phyloP scores from a whole-genome alignment of 2,329 filamentous ascomycete genomes.

The Arthrobotrys conoides region DNA sequence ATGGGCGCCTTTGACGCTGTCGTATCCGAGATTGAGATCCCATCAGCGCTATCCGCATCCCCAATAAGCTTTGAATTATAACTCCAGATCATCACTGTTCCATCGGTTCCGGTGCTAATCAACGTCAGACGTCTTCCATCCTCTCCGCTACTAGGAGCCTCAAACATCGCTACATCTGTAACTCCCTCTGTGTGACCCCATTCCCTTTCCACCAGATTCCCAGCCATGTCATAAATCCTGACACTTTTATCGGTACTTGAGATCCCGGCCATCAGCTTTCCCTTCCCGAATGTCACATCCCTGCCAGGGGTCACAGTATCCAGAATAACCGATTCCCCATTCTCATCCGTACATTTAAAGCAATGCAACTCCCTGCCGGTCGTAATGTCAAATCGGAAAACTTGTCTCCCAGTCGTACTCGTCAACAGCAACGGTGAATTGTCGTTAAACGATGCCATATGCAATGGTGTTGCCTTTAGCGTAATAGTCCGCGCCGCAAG shows the following conservation, averaged over 20 bases:
- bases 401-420: constrained; percentile 75
- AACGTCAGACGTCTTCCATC: constrained; percentile 70
- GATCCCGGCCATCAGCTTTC: constrained; percentile 82
- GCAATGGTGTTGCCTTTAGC: constrained; percentile 87
- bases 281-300: constrained; percentile 70
- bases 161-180: constrained; percentile 82
- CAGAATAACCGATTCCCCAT: constrained; percentile 85
- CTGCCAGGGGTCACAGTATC: constrained; percentile 80
- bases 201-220: constrained; percentile 84
- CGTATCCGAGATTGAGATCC: constrained; percentile 68
- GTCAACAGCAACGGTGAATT: constrained; percentile 72
- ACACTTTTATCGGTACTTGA: constrained; percentile 97
- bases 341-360: constrained; percentile 87
- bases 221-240: constrained; percentile 85
- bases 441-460: constrained; percentile 80
- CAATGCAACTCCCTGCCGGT: constrained; percentile 67
- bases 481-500: constrained; percentile 82
- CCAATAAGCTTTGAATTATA: constrained; percentile 62
- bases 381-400: constrained; percentile 72
- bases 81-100: constrained; percentile 85
- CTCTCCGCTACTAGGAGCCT: constrained; percentile 71
- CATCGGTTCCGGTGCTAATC: constrained; percentile 83
- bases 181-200: constrained; percentile 97
- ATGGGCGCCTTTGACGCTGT: constrained; percentile 79
- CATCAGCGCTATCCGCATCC: constrained; percentile 60